A percentile compares a stretch with the other conserved stretches of the same genome.
Evolutionary conservation across 257 asterid species (phyloP).

Genomic region (Lithospermum erythrorhizon): DNA sequence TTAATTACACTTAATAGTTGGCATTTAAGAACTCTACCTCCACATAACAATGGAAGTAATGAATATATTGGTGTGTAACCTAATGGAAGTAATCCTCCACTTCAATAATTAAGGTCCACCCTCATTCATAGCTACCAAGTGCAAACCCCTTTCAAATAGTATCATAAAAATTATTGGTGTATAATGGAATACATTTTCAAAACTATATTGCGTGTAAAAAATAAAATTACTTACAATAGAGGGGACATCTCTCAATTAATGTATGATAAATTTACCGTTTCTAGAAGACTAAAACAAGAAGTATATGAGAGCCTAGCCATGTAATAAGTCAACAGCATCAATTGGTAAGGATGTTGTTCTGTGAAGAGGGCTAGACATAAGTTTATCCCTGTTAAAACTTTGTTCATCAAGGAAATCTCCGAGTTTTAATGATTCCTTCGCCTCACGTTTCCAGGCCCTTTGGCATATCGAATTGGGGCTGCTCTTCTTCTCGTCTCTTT

Average conservation of each 20-base stretch:
- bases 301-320: neutral
- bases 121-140: too few species aligned
- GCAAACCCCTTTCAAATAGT: too few species aligned
- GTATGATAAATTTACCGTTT: conserved; percentile 9
- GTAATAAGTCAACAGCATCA: conserved; percentile 21
- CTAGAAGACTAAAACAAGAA: neutral
- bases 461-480: conserved; percentile 30
- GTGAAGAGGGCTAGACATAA: conserved; percentile 21
- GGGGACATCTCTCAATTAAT: conserved; percentile 4
- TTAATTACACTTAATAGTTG: too few species aligned
- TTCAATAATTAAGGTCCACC: too few species aligned
- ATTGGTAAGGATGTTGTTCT: conserved; percentile 28
- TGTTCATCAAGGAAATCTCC: conserved; percentile 16
- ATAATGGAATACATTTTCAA: too few species aligned
- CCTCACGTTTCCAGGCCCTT: conserved; percentile 29
- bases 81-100: too few species aligned
- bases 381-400: conserved; percentile 11
- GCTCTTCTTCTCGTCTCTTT: conserved; percentile 11
- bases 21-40: too few species aligned
- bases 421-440: conserved; percentile 11
- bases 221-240: too few species aligned
- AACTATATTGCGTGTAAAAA: too few species aligned
- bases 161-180: too few species aligned
- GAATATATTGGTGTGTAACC: too few species aligned
- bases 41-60: too few species aligned